A percentile compares a stretch with the other conserved stretches of the same genome.
Evolutionary conservation across 2,329 filamentous ascomycete species (phyloP).

Genomic region (Trichophyton equinum): DNA sequence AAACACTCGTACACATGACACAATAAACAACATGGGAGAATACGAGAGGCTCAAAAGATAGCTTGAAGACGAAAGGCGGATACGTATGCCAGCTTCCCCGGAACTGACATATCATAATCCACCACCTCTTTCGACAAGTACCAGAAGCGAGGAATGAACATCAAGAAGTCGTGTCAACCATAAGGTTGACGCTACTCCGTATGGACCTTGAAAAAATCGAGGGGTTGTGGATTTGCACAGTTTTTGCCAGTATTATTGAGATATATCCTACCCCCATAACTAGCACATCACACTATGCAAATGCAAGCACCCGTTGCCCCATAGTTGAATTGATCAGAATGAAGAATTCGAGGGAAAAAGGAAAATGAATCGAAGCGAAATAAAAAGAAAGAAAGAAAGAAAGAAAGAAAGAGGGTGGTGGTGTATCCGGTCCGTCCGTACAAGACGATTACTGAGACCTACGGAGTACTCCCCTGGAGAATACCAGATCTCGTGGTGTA

Average conservation of each 20-base stretch:
- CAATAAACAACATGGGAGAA: neutral
- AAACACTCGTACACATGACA: neutral
- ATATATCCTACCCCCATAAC: neutral
- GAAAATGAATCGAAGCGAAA: neutral
- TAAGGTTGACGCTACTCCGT: neutral
- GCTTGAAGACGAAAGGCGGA: neutral
- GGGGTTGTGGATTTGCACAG: neutral
- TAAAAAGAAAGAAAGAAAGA: no score
- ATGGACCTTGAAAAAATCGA: neutral
- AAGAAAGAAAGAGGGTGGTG: neutral
- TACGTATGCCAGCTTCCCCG: neutral
- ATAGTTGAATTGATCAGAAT: neutral
- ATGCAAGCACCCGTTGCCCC: neutral
- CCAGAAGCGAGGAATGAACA: neutral
- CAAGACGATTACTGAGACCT: neutral
- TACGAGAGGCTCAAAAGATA: neutral
- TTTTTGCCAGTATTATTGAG: neutral
- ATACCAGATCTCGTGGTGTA: neutral
- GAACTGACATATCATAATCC: neutral
- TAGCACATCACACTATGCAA: neutral
- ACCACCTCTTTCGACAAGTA: neutral
- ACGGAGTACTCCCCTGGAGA: neutral
- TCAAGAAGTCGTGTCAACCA: neutral
- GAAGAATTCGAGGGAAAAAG: neutral
- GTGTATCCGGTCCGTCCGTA: neutral